Base-by-base conservation (phyloP, 495 filamentous ascomycete species). In the Aspergillus ostianus region DNA sequence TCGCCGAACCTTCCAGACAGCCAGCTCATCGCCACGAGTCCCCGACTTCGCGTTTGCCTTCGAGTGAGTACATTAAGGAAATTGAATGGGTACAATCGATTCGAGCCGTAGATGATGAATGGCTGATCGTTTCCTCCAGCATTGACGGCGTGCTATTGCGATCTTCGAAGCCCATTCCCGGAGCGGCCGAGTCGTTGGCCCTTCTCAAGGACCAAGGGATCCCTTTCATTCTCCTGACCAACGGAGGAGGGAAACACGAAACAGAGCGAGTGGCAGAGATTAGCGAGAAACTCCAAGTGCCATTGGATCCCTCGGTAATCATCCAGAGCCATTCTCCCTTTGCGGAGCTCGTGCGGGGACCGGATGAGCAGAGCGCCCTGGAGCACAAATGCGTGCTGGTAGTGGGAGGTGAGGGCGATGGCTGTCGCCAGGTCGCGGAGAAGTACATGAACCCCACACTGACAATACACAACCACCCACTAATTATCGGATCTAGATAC, bases 71-170 rank as follows among this genome's bases (percentile, higher is more conserved):
- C 30, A 52, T 19, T 58, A 45, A 48, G 47, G 23, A 54, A 48
- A 19, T 27, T 47, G 29, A 53, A 17, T 27, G 26, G 45, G 47
- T 41, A 19, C 48, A 0, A 46, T 26, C 55, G 13, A 21, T 27
- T 51, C 57, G 47, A 48, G 36, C 23, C 36, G 9, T 47, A 47
- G 26, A 18, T 18, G n/a, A 26, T 48, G 54, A 48, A 62, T 50
- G 29, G 17, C 26, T 29, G 13, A 27, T 23, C 15, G 21, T 29
- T 0, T 30, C 9, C 10, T 26, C 13, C 54, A 96, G 92, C 71
- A 96, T 98, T 67, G 94, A 99, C 70, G 95, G 95, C 60, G 95
- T 99, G 26, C 87, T 99, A 19, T 81, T 97, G n/a, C 91, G 92
- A 68, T 86, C 87, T 62, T 85, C 88, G 0, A 84, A 83, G 55